Conservation (phyloP, 257 asterid genomes). For the Solanum rostratum region DNA sequence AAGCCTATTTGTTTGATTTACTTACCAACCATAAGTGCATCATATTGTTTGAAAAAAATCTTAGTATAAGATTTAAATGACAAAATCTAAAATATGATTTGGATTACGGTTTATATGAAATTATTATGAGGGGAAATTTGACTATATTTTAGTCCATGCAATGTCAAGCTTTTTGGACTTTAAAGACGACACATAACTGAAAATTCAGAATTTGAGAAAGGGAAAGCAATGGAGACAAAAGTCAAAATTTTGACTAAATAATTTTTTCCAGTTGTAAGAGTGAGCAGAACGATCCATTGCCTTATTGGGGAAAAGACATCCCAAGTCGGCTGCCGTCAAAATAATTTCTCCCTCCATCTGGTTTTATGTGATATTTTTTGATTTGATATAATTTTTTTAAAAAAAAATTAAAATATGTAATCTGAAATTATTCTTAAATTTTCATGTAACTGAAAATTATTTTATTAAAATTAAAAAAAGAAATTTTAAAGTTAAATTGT, state of each 20-base stretch:
- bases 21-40: not conserved
- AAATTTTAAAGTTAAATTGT: too few species aligned
- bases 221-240: not conserved
- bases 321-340: not conserved
- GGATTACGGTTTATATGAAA: not conserved
- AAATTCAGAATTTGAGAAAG: not conserved
- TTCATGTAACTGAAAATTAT: too few species aligned
- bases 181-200: not conserved
- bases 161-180: not conserved
- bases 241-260: not conserved
- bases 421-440: too few species aligned
- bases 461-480: too few species aligned
- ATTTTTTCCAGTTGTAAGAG: not conserved
- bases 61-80: too few species aligned
- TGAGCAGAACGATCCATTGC: not conserved
- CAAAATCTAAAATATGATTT: not conserved
- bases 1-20: not conserved
- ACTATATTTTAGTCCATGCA: not conserved
- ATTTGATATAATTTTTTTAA: accelerated
- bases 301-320: not conserved
- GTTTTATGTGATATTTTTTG: too few species aligned
- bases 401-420: accelerated
- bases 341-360: not conserved
- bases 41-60: too few species aligned
- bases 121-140: not conserved